These are phyloP conservation scores for Chrysochromulina parva DNA, from an alignment of 78 protist species.

Conservation along the genomic window DNA sequence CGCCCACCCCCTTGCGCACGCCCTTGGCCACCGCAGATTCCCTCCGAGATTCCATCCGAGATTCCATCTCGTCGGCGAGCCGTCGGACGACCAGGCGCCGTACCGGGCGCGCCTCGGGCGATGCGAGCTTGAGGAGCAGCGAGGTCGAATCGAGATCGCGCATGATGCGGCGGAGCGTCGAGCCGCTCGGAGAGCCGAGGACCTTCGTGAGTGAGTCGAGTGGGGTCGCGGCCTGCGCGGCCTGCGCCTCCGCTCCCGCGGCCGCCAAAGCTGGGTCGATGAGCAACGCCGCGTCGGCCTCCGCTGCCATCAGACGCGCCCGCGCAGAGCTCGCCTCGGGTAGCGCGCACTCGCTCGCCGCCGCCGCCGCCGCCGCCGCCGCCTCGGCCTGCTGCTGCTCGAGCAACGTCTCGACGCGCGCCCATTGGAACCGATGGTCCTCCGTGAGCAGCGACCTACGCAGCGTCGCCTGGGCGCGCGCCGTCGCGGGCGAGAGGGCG, in stretches of 20 bases:
- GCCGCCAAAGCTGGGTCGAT: too few relatives aligned
- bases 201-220: background rate
- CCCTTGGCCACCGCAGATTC: background rate
- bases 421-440: background rate
- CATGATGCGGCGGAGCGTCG: slow-evolving; percentile 5
- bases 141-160: background rate
- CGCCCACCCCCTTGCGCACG: background rate
- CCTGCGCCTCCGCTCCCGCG: too few relatives aligned
- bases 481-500: slow-evolving; percentile 2
- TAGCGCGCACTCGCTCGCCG: too few relatives aligned
- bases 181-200: background rate
- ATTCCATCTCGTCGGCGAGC: background rate
- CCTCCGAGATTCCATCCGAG: background rate
- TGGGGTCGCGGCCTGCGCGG: background rate
- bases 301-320: background rate
- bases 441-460: background rate
- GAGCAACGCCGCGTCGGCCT: too few relatives aligned
- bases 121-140: background rate
- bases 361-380: background rate
- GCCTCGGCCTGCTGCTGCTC: background rate
- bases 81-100: background rate
- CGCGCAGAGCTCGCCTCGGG: too few relatives aligned
- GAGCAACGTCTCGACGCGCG: background rate
- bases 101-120: background rate
- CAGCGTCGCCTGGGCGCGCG: background rate